Evolutionary conservation across 345 rosid species (phyloP).

Genomic region (Pelargonium nanum): DNA sequence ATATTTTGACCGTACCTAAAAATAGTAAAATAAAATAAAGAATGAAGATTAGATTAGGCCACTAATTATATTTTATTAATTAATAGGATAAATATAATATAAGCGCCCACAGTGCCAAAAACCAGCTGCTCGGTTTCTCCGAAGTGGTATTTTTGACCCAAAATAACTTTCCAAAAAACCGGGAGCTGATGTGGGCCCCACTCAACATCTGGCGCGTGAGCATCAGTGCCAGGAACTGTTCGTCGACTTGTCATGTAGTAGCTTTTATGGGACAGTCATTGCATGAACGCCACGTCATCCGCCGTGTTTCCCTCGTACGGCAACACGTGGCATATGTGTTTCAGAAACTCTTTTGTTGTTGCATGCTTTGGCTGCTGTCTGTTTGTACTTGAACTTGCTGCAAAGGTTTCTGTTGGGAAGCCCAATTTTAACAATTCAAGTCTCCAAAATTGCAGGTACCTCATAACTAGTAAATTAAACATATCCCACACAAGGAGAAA

Average conservation of each 20-base stretch:
- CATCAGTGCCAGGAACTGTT: background rate
- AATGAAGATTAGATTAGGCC: background rate
- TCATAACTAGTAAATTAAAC: no score
- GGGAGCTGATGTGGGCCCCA: background rate
- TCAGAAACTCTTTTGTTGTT: no score
- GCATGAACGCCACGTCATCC: slow-evolving; percentile 3
- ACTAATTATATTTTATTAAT: no score
- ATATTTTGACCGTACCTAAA: no score
- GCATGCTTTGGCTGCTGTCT: no score
- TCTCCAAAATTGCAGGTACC: no score
- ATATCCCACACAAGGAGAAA: no score
- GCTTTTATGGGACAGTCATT: background rate
- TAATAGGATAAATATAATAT: no score
- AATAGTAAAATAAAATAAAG: no score
- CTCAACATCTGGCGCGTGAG: background rate
- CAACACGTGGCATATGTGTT: background rate
- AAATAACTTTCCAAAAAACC: background rate
- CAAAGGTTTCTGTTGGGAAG: no score
- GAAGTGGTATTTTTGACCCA: background rate
- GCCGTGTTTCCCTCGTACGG: background rate
- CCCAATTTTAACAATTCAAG: no score
- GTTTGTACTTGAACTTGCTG: no score
- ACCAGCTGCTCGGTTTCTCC: background rate
- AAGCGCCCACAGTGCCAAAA: background rate
- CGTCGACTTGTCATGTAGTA: background rate